Evolutionary conservation across 805 yeast genomes (phyloP).

Genomic region (Monosporozyma solicola): DNA sequence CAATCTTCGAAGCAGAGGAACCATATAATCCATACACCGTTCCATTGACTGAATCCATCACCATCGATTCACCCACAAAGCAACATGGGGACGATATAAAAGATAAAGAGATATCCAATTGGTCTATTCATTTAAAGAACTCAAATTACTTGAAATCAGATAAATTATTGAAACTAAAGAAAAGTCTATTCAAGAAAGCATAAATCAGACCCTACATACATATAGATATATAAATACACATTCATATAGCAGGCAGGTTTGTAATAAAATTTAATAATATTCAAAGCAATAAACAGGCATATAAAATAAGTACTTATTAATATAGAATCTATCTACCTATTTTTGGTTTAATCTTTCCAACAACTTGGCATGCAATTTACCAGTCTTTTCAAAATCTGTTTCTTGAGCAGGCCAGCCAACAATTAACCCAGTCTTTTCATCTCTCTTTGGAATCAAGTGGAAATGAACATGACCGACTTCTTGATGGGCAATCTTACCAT

Average conservation of each 20-base stretch:
- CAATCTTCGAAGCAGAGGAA: conserved; percentile 7
- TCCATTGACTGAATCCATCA: conserved; percentile 1
- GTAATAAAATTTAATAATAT: background rate
- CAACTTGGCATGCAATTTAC: conserved; percentile 55
- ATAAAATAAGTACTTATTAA: background rate
- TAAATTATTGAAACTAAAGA: background rate
- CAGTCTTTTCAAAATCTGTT: conserved; percentile 66
- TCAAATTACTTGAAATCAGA: conserved; percentile 1
- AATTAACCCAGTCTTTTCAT: conserved; percentile 60
- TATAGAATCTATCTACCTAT: background rate
- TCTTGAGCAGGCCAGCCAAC: conserved; percentile 93
- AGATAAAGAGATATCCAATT: background rate
- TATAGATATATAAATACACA: conserved; percentile 1
- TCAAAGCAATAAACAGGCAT: background rate
- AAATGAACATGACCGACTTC: conserved; percentile 93
- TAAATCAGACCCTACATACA: background rate
- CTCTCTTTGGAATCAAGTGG: conserved; percentile 88
- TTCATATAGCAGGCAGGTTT: background rate
- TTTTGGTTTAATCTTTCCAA: conserved; percentile 32
- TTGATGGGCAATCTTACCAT: conserved; percentile 93
- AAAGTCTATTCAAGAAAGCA: background rate
- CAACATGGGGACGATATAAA: background rate
- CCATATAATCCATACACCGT: conserved; percentile 7
- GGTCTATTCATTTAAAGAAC: background rate
- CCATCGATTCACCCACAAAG: background rate